Conservation (phyloP, 805 yeast species). For the Ogataea parapolymorpha region DNA sequence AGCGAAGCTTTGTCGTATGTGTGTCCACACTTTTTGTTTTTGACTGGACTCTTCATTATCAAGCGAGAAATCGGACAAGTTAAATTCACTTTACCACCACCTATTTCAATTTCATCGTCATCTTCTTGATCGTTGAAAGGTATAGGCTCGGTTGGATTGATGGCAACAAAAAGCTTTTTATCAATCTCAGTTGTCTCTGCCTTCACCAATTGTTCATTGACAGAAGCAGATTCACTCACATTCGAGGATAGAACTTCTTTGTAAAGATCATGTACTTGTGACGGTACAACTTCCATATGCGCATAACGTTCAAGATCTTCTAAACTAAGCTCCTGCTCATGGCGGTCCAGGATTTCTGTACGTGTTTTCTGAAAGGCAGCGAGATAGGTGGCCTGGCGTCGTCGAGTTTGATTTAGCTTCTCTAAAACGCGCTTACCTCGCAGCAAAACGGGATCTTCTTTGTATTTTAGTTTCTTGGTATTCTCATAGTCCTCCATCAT, state of each 20-base stretch:
- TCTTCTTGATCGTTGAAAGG: constrained; percentile 39
- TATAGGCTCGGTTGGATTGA: constrained; percentile 60
- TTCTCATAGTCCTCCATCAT: constrained; percentile 15
- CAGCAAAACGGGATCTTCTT: constrained; percentile 13
- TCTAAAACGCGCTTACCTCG: constrained; percentile 11
- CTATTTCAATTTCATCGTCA: constrained; percentile 60
- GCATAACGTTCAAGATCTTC: constrained; percentile 25
- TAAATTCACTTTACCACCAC: constrained; percentile 68
- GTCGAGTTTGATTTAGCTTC: constrained; percentile 5
- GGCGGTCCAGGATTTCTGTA: constrained; percentile 21
- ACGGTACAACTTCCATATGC: constrained; percentile 10
- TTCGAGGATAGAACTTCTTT: background rate
- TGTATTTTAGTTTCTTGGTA: constrained; percentile 10
- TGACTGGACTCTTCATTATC: constrained; percentile 51
- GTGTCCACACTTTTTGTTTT: constrained; percentile 57
- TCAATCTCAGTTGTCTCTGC: constrained; percentile 26
- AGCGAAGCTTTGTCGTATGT: constrained; percentile 54
- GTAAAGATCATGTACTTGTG: constrained; percentile 23
- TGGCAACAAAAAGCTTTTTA: constrained; percentile 45
- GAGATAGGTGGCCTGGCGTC: constrained; percentile 9
- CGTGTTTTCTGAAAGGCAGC: constrained; percentile 20
- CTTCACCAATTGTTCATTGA: constrained; percentile 5
- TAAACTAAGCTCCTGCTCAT: constrained; percentile 22
- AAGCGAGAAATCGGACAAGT: constrained; percentile 64
- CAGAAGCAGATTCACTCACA: constrained; percentile 5